Percentiles rank a stretch among this genome's conserved stretches.
Evolutionary conservation across 108 stramenopile species (phyloP).

Genomic region (Nitzschia sp.): DNA sequence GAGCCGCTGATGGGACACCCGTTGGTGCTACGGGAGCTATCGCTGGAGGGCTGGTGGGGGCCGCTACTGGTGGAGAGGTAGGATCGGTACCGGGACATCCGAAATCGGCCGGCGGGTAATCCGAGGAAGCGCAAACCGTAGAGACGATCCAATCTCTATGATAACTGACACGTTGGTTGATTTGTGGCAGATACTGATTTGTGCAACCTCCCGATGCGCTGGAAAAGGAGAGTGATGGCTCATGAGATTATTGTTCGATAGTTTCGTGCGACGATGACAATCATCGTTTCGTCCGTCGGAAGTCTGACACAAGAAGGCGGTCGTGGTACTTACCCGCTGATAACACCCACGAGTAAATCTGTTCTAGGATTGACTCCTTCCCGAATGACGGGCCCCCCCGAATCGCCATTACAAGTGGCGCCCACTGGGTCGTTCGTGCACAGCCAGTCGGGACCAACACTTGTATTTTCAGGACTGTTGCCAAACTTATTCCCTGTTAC

Average conservation of each 20-base stretch:
- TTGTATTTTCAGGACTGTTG: not conserved
- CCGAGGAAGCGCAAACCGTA: too few species aligned
- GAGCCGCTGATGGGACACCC: not conserved
- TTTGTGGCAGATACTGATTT: conserved; percentile 1
- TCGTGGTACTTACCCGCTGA: conserved; percentile 17
- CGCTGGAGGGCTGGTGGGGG: not conserved
- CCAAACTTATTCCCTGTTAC: conserved; percentile 7
- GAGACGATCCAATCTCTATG: conserved; percentile 30
- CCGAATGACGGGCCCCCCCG: conserved; percentile 23
- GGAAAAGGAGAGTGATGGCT: too few species aligned
- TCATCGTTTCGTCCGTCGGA: not conserved
- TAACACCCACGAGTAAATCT: conserved; percentile 29
- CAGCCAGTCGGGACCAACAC: conserved; percentile 18
- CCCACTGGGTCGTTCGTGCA: conserved; percentile 14
- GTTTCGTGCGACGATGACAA: not conserved
- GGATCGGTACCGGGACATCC: conserved; percentile 16
- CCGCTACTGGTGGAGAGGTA: conserved; percentile 3
- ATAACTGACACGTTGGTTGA: conserved; percentile 12
- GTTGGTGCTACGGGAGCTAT: not conserved
- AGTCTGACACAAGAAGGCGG: not conserved
- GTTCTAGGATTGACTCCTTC: not conserved
- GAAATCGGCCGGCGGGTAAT: conserved; percentile 16
- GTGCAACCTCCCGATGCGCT: conserved; percentile 1
- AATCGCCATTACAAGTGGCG: conserved; percentile 19
- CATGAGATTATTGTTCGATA: not conserved